phyloP scores from a whole-genome alignment of 257 asterid species.

The Ophiorrhiza pumila region DNA sequence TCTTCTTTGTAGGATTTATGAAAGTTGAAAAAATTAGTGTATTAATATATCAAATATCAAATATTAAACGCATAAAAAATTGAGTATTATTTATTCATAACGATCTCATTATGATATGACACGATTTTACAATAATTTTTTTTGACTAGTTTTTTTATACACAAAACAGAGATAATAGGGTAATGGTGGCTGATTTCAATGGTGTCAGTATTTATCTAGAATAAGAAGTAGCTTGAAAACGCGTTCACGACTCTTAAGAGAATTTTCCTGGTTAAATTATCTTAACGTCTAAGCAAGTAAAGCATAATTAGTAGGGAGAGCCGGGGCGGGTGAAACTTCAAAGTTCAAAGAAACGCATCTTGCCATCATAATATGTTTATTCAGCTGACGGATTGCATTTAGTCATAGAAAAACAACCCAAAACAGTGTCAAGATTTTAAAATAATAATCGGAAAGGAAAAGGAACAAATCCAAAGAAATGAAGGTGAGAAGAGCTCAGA shows the following conservation, averaged over 20 bases:
- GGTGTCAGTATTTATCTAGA: neutral
- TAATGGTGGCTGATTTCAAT: neutral
- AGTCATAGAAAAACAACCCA: neutral
- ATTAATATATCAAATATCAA: too few relatives aligned
- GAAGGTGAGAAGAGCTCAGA: neutral
- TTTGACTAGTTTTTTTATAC: too few relatives aligned
- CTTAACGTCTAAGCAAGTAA: conserved; percentile 5
- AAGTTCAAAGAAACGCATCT: conserved; percentile 6
- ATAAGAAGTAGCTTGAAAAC: neutral
- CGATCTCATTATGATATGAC: too few relatives aligned
- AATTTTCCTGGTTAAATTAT: neutral
- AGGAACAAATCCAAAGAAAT: neutral
- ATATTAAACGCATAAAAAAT: too few relatives aligned
- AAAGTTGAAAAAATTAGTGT: too few relatives aligned
- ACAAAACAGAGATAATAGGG: too few relatives aligned
- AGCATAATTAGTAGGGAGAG: neutral
- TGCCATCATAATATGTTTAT: neutral
- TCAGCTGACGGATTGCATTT: neutral
- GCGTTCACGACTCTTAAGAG: neutral
- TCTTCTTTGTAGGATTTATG: too few relatives aligned
- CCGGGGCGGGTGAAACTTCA: neutral
- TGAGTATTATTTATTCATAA: too few relatives aligned
- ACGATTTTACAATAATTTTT: too few relatives aligned
- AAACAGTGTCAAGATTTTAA: neutral
- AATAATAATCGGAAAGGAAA: neutral